Conservation (phyloP, 805 yeast species). For the Hyphopichia homilentoma region DNA sequence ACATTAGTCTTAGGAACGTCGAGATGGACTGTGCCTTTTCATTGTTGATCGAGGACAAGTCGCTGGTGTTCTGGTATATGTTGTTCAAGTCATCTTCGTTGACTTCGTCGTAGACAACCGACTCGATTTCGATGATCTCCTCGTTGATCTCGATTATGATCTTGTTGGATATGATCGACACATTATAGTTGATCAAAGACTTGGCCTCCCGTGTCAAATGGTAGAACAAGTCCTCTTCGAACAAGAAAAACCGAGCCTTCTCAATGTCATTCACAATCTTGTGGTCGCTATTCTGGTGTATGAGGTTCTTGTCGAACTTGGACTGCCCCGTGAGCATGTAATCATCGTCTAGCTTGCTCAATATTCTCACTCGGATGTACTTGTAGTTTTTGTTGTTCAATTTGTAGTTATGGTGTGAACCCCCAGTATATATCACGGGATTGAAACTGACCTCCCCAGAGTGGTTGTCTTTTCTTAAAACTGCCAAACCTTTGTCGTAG, state of each 20-base stretch:
- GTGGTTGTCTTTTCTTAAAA: constrained; percentile 48
- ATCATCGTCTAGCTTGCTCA: constrained; percentile 52
- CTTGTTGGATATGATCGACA: constrained; percentile 59
- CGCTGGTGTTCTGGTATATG: constrained; percentile 26
- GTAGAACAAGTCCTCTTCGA: constrained; percentile 86
- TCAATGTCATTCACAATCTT: constrained; percentile 51
- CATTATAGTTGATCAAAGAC: constrained; percentile 62
- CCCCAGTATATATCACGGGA: constrained; percentile 27
- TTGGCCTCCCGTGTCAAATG: constrained; percentile 77
- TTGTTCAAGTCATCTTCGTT: constrained; percentile 35
- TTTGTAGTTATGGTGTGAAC: constrained; percentile 23
- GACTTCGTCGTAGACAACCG: constrained; percentile 43
- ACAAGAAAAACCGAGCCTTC: constrained; percentile 67
- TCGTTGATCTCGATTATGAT: constrained; percentile 63
- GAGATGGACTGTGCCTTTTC: constrained; percentile 52
- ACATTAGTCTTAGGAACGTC: constrained; percentile 52
- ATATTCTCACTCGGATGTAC: constrained; percentile 57
- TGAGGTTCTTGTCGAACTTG: constrained; percentile 18
- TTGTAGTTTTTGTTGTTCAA: constrained; percentile 37
- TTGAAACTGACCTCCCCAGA: constrained; percentile 32
- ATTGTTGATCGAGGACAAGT: constrained; percentile 27
- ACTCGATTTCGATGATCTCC: constrained; percentile 68
- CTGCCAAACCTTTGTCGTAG: constrained; percentile 71
- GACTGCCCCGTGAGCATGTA: constrained; percentile 59
- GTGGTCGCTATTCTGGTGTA: constrained; percentile 7